These are phyloP conservation scores for Suillus plorans DNA, from an alignment of 768 basidiomycete genomes.

Conservation along the genomic window DNA sequence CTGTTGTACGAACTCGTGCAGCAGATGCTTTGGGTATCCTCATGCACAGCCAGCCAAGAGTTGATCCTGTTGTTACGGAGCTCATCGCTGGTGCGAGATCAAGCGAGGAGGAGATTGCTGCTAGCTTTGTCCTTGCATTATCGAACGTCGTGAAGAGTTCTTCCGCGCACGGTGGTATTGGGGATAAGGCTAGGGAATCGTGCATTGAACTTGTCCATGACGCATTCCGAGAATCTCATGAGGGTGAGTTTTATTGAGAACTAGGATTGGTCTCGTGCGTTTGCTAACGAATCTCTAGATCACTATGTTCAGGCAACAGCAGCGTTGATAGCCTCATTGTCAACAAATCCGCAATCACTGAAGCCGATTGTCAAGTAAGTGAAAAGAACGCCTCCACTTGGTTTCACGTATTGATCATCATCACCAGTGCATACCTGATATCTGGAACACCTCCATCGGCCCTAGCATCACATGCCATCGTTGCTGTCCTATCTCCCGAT, in stretches of 20 bases:
- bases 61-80: slow-evolving; percentile 94
- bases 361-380: slow-evolving; percentile 68
- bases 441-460: slow-evolving; percentile 67
- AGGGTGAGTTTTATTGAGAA: slow-evolving; percentile 44
- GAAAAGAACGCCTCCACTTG: background rate
- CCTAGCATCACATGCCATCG: slow-evolving; percentile 58
- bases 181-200: slow-evolving; percentile 69
- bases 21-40: slow-evolving; percentile 84
- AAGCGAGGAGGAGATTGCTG: slow-evolving; percentile 69
- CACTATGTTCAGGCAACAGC: slow-evolving; percentile 68
- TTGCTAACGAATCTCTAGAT: slow-evolving; percentile 42
- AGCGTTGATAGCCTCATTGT: slow-evolving; percentile 60
- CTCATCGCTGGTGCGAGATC: slow-evolving; percentile 61
- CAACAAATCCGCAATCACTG: slow-evolving; percentile 61
- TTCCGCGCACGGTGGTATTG: slow-evolving; percentile 59
- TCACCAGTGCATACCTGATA: slow-evolving; percentile 56
- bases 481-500: slow-evolving; percentile 52
- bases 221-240: slow-evolving; percentile 71
- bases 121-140: slow-evolving; percentile 74
- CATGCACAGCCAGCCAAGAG: slow-evolving; percentile 88
- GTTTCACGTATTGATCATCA: slow-evolving; percentile 8
- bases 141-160: slow-evolving; percentile 73
- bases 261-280: slow-evolving; percentile 6
- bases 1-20: slow-evolving; percentile 77
- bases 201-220: slow-evolving; percentile 77